Evolutionary conservation across 148 eudicot species (phyloP).

Genomic region (Rhododendron ferrugineum): DNA sequence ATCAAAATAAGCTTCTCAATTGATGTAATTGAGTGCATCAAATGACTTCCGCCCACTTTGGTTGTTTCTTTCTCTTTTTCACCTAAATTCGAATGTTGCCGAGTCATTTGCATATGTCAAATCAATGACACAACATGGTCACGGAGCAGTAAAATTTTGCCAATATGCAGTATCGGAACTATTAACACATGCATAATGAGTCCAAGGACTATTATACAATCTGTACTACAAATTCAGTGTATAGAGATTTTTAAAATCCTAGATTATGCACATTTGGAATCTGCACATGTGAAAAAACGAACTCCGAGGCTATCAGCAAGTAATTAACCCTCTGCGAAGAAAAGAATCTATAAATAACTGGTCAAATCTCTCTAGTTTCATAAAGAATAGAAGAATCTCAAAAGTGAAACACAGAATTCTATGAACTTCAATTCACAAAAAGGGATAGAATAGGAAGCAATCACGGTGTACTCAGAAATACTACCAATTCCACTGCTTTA

Average conservation of each 20-base stretch:
- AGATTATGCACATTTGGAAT: slow-evolving; percentile 3
- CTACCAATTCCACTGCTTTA: slow-evolving; percentile 14
- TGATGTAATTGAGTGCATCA: not conserved
- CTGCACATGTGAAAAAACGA: not conserved
- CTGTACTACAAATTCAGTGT: not conserved
- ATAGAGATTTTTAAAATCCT: not conserved
- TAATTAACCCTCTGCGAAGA: not conserved
- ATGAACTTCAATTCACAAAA: not conserved
- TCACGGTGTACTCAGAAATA: slow-evolving; percentile 6
- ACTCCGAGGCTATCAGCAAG: not conserved
- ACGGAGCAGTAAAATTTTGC: not conserved
- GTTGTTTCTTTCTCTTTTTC: not conserved
- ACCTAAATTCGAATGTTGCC: not conserved
- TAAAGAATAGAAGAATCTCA: slow-evolving; percentile 25
- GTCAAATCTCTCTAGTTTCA: slow-evolving; percentile 19
- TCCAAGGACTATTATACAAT: not conserved
- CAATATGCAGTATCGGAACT: not conserved
- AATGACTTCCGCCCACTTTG: not conserved
- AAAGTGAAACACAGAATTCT: slow-evolving; percentile 5
- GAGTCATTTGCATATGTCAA: not conserved
- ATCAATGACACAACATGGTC: not conserved
- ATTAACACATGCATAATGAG: not conserved
- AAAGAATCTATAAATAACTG: not conserved
- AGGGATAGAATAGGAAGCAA: slow-evolving; percentile 7
- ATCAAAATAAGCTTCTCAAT: slow-evolving; percentile 6